Conservation (phyloP, 495 filamentous ascomycete genomes). For the Collariella sp. region DNA sequence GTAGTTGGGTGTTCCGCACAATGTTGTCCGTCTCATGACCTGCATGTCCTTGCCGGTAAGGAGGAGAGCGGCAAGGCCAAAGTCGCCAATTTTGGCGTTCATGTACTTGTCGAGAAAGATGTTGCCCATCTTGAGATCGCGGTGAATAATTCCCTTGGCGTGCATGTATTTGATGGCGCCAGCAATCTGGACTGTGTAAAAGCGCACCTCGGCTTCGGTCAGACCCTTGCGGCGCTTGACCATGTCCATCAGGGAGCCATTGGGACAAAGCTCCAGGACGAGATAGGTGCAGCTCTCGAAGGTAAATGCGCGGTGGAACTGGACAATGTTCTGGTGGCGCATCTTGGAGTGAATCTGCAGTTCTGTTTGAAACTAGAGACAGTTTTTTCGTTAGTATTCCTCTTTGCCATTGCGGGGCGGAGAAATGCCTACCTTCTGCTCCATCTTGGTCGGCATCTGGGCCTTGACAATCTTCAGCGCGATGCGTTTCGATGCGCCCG, state of each 20-base stretch:
- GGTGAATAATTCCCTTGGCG: conserved; percentile 85
- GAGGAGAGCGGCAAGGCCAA: conserved; percentile 88
- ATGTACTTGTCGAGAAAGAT: conserved; percentile 92
- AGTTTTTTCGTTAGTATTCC: conserved; percentile 27
- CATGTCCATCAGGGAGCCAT: conserved; percentile 98
- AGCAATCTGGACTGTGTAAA: conserved; percentile 86
- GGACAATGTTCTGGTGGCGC: conserved; percentile 86
- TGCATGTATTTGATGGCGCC: conserved; percentile 98
- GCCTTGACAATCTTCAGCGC: conserved; percentile 89
- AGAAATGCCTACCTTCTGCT: conserved; percentile 64
- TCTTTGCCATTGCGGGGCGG: background rate
- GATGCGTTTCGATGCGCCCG: conserved; percentile 55
- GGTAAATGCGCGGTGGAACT: conserved; percentile 89
- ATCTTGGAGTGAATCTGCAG: conserved; percentile 97
- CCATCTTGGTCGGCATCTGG: conserved; percentile 71
- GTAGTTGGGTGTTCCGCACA: conserved; percentile 97
- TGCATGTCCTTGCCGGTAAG: conserved; percentile 78
- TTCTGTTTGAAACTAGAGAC: conserved; percentile 81
- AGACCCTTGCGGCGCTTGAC: conserved; percentile 78
- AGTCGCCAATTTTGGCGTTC: conserved; percentile 97
- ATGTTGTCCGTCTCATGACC: conserved; percentile 66
- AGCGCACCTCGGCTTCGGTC: conserved; percentile 83
- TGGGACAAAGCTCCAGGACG: conserved; percentile 85
- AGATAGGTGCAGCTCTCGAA: conserved; percentile 85
- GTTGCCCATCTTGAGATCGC: conserved; percentile 96